These are phyloP conservation scores for Laetiporus sulphureus DNA, from an alignment of 1,284 basidiomycete species.

Conservation along the genomic window DNA sequence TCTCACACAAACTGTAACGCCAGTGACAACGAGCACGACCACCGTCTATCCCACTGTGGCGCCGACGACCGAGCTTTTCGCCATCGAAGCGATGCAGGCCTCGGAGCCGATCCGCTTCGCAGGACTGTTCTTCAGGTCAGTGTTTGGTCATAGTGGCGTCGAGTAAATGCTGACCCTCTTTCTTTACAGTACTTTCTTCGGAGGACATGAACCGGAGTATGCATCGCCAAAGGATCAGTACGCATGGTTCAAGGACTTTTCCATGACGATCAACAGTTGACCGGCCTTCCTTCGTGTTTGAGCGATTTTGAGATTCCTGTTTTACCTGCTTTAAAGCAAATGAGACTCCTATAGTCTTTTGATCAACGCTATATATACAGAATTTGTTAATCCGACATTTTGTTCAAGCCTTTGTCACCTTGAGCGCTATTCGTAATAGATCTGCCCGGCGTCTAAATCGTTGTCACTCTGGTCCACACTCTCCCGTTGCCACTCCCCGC, in stretches of 20 bases:
- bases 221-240: slow-evolving; percentile 68
- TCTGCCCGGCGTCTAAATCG: too few relatives aligned
- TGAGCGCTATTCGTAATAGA: too few relatives aligned
- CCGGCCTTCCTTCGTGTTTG: background rate
- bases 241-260: slow-evolving; percentile 69
- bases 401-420: too few relatives aligned
- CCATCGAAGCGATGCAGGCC: slow-evolving; percentile 2
- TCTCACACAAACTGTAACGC: slow-evolving; percentile 15
- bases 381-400: too few relatives aligned
- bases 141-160: background rate
- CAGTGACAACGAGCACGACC: slow-evolving; percentile 13
- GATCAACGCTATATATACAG: too few relatives aligned
- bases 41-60: slow-evolving; percentile 14
- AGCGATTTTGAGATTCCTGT: too few relatives aligned
- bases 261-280: slow-evolving; percentile 29
- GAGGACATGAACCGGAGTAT: slow-evolving; percentile 58
- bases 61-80: slow-evolving; percentile 5
- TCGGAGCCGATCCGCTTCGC: slow-evolving; percentile 41
- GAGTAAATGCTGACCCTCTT: background rate
- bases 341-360: too few relatives aligned
- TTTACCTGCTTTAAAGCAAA: too few relatives aligned
- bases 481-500: too few relatives aligned
- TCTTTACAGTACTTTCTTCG: slow-evolving; percentile 65
- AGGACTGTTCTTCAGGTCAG: slow-evolving; percentile 71
- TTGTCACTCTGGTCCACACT: too few relatives aligned